Base-by-base conservation (phyloP, 1,284 basidiomycete species). In the Austroboletus rostrupii region DNA sequence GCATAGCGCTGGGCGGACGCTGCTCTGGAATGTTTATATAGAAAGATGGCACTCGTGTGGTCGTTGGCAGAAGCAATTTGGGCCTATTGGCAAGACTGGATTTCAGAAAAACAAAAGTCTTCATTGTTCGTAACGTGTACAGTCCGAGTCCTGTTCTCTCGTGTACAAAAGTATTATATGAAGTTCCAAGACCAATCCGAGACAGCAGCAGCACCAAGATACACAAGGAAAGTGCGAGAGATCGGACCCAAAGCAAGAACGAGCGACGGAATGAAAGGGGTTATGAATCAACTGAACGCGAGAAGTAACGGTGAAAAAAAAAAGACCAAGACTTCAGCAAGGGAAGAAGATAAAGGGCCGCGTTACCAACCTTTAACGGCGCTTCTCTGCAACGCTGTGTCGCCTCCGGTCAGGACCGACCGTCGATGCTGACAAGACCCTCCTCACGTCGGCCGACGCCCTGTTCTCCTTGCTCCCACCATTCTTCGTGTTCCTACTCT, bases 381-480 rank as follows among this genome's bases (percentile, higher is more conserved):
- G 35, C 21, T 49, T 50, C 45, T 50, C 59, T 4, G 35, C 4
- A 19, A 41, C 37, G 5, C 58, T 62, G 0, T 44, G 44, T 16
- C 49, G 50, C 23, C 23, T 54, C 37, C 48, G 57, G 17, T 37
- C n/a, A 4, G 49, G 26, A 12, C n/a, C 43, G 8, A 43, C 17
- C 35, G 47, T 28, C 20, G 49, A 4, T 1, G 38, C 26, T 44
- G 38, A 37, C 53, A 49, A 45, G 46, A 19, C 28, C 26, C 40
- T 31, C 36, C 42, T 37, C 37, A 23, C 4, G 16, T 28, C 26
- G 8, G 17, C 23, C 39, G 39, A 16, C 19, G 38, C n/a, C 45
- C 50, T 3, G 40, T 59, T 45, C 50, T 44, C 39, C 26, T 6
- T 14, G 38, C 46, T 48, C 28, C 26, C 57, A 0, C 11, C 33